These are phyloP conservation scores for Geotrichum klebahnii DNA, from an alignment of 1,139 yeast species.

Conservation along the genomic window DNA sequence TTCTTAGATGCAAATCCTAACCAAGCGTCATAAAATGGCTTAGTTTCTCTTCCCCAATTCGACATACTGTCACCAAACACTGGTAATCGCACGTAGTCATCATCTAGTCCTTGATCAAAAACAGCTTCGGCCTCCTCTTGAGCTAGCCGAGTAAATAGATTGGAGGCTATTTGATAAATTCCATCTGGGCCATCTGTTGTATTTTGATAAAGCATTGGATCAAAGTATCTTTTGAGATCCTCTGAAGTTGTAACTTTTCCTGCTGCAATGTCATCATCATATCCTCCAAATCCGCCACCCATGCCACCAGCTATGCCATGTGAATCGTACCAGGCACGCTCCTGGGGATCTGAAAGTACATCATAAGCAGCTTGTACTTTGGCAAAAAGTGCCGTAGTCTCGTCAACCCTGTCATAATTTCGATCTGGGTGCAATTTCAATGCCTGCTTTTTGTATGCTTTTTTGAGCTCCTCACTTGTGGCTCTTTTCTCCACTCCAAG, in stretches of 20 bases:
- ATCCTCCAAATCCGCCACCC: slow-evolving; percentile 46
- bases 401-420: slow-evolving; percentile 65
- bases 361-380: slow-evolving; percentile 88
- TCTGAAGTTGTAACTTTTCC: slow-evolving; percentile 55
- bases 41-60: slow-evolving; percentile 57
- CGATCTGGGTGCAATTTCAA: slow-evolving; percentile 92
- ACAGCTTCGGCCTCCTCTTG: slow-evolving; percentile 73
- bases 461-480: slow-evolving; percentile 73
- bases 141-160: slow-evolving; percentile 68
- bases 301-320: too few relatives aligned
- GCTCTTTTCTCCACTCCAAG: slow-evolving; percentile 63
- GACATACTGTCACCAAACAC: slow-evolving; percentile 66
- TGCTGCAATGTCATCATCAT: slow-evolving; percentile 35
- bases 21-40: slow-evolving; percentile 75
- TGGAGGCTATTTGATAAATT: slow-evolving; percentile 60
- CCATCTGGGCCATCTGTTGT: slow-evolving; percentile 59
- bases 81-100: slow-evolving; percentile 48
- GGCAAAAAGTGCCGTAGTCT: slow-evolving; percentile 76
- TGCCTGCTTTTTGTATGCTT: slow-evolving; percentile 86
- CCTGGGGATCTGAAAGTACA: slow-evolving; percentile 84
- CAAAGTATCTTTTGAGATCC: slow-evolving; percentile 70
- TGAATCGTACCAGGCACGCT: slow-evolving; percentile 91
- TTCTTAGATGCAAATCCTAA: slow-evolving; percentile 67
- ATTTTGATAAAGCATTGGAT: slow-evolving; percentile 59
- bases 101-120: slow-evolving; percentile 42